Conservation (phyloP, 306 rosid species). For the Prunus davidiana region DNA sequence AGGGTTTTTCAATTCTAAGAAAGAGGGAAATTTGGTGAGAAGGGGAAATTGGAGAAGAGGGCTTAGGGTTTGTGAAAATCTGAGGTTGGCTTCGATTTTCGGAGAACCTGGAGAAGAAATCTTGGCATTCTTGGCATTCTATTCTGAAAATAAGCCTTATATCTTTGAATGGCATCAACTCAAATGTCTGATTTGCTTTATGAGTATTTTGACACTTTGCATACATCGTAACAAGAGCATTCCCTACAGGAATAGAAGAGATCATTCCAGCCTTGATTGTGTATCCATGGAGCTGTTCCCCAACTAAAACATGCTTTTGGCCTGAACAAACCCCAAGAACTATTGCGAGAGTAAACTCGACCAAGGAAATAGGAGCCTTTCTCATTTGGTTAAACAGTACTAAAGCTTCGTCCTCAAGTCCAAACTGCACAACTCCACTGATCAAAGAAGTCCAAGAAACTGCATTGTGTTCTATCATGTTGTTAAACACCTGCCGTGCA, state of each 20-base stretch:
- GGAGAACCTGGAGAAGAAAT: no score
- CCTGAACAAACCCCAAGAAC: conserved; percentile 57
- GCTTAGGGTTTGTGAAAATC: no score
- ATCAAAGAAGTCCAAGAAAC: conserved; percentile 74
- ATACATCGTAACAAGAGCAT: conserved; percentile 65
- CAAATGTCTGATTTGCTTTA: conserved; percentile 44
- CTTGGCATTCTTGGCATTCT: no score
- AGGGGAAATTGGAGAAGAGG: no score
- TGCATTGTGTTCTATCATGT: conserved; percentile 42
- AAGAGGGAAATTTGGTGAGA: no score
- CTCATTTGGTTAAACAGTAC: conserved; percentile 57
- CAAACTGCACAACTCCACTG: conserved; percentile 47
- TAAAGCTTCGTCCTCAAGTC: conserved; percentile 55
- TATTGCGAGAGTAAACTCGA: conserved; percentile 59
- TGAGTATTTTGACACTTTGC: conserved; percentile 50
- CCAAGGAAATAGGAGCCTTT: conserved; percentile 38
- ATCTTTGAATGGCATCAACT: conserved; percentile 50
- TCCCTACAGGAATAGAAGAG: conserved; percentile 57
- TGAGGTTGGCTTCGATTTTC: no score
- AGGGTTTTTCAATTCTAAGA: no score
- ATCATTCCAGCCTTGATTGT: conserved; percentile 61
- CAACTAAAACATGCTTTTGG: conserved; percentile 26
- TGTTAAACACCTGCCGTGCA: conserved; percentile 50
- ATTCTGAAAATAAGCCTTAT: conserved; percentile 11
- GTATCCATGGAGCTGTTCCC: conserved; percentile 65